Conservation (phyloP, 2,329 filamentous ascomycete genomes). For the Tolypocladium endophyticum region DNA sequence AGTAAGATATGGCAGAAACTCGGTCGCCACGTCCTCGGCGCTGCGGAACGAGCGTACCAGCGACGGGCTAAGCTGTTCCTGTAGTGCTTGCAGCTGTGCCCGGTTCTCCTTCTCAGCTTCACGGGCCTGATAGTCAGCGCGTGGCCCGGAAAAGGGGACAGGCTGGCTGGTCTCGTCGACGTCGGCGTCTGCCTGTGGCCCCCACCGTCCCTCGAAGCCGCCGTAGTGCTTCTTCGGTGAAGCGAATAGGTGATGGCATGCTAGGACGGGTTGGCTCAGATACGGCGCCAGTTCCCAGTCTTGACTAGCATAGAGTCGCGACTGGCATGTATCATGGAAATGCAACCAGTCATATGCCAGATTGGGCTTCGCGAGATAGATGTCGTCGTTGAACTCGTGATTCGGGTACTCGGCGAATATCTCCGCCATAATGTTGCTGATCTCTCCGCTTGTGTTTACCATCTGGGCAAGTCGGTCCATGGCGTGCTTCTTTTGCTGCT, state of each 20-base stretch:
- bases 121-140: slow-evolving; percentile 70
- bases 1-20: slow-evolving; percentile 75
- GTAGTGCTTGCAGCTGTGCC: slow-evolving; percentile 61
- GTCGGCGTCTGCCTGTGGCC: slow-evolving; percentile 26
- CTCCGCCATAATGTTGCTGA: slow-evolving; percentile 69
- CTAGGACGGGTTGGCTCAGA: slow-evolving; percentile 74
- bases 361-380: slow-evolving; percentile 77
- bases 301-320: slow-evolving; percentile 68
- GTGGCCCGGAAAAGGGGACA: slow-evolving; percentile 69
- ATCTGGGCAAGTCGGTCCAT: slow-evolving; percentile 66
- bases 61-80: slow-evolving; percentile 59
- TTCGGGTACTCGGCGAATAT: slow-evolving; percentile 80
- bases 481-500: slow-evolving; percentile 60
- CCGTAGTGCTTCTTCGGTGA: slow-evolving; percentile 47
- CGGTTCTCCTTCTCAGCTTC: slow-evolving; percentile 75
- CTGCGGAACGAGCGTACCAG: slow-evolving; percentile 72
- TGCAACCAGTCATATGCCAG: slow-evolving; percentile 88
- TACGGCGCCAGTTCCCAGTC: slow-evolving; percentile 91
- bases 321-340: slow-evolving; percentile 79
- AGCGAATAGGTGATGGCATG: slow-evolving; percentile 86
- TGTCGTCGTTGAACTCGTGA: slow-evolving; percentile 88
- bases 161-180: slow-evolving; percentile 37
- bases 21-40: slow-evolving; percentile 63
- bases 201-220: slow-evolving; percentile 33
- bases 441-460: slow-evolving; percentile 68